These are phyloP conservation scores for Pleurotus salmoneostramineus DNA, from an alignment of 768 basidiomycete genomes.

Conservation along the genomic window DNA sequence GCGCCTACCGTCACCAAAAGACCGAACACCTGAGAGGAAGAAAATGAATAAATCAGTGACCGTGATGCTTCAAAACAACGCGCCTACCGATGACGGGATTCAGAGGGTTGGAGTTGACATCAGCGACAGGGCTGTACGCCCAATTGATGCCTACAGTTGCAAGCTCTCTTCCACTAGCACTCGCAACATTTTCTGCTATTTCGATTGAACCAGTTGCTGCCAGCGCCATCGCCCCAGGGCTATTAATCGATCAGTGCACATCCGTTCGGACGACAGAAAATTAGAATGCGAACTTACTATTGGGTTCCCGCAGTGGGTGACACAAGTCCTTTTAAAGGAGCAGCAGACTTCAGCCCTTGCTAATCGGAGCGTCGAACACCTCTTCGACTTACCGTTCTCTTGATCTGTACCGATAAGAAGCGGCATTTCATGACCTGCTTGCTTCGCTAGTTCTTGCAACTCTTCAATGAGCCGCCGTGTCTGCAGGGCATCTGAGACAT, in stretches of 20 bases:
- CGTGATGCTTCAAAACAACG: slow-evolving; percentile 10
- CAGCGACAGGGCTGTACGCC: slow-evolving; percentile 68
- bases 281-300: slow-evolving; percentile 44
- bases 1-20: slow-evolving; percentile 59
- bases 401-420: slow-evolving; percentile 71
- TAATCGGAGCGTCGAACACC: neutral
- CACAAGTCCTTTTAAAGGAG: slow-evolving; percentile 62
- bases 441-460: slow-evolving; percentile 52
- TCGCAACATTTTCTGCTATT: slow-evolving; percentile 39
- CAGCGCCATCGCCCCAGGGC: slow-evolving; percentile 73
- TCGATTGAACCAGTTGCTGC: slow-evolving; percentile 49
- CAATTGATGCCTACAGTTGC: slow-evolving; percentile 64
- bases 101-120: slow-evolving; percentile 64
- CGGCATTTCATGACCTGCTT: slow-evolving; percentile 50
- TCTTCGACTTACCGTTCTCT: slow-evolving; percentile 50
- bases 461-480: slow-evolving; percentile 40
- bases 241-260: slow-evolving; percentile 15
- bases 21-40: slow-evolving; percentile 50
- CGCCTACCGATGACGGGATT: slow-evolving; percentile 67
- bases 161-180: slow-evolving; percentile 52
- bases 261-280: neutral
- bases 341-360: slow-evolving; percentile 29
- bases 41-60: neutral
- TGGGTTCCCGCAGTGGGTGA: slow-evolving; percentile 55
- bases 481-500: slow-evolving; percentile 43